Percentiles rank a stretch among this genome's conserved stretches.
Evolutionary conservation across 2,329 filamentous ascomycete genomes (phyloP).

Genomic region (Alternaria gansuensis): DNA sequence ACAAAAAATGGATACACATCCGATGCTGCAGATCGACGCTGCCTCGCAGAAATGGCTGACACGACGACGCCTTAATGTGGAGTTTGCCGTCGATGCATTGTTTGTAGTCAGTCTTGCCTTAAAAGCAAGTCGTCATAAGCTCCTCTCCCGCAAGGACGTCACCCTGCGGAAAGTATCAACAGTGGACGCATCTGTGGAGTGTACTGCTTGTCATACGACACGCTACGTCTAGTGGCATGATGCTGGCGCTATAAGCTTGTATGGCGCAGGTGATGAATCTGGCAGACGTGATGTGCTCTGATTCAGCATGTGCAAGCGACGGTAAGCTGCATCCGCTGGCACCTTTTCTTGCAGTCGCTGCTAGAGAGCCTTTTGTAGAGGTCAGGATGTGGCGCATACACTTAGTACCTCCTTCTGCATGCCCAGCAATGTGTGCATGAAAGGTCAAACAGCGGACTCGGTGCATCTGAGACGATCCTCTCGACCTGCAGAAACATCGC

Average conservation of each 20-base stretch:
- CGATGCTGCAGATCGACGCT: slow-evolving; percentile 44
- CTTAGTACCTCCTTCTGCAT: slow-evolving; percentile 5
- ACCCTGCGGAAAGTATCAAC: slow-evolving; percentile 30
- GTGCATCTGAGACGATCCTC: slow-evolving; percentile 36
- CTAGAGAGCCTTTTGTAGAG: slow-evolving; percentile 15
- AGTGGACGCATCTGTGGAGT: slow-evolving; percentile 22
- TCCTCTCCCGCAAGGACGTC: slow-evolving; percentile 25
- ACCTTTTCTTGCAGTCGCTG: slow-evolving; percentile 19
- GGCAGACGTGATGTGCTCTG: slow-evolving; percentile 36
- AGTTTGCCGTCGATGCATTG: slow-evolving; percentile 25
- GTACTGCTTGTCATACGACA: slow-evolving; percentile 29
- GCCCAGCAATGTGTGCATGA: slow-evolving; percentile 25
- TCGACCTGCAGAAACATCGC: slow-evolving; percentile 27
- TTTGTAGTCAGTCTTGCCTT: slow-evolving; percentile 15
- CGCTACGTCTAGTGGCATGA: slow-evolving; percentile 30
- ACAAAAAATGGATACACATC: slow-evolving; percentile 24
- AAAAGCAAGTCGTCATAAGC: slow-evolving; percentile 22
- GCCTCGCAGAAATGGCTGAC: slow-evolving; percentile 47
- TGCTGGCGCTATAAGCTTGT: slow-evolving; percentile 29
- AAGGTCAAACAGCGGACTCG: slow-evolving; percentile 43
- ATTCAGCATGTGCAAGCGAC: slow-evolving; percentile 22
- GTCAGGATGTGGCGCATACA: slow-evolving; percentile 11
- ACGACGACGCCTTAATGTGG: slow-evolving; percentile 26
- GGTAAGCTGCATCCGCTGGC: slow-evolving; percentile 33
- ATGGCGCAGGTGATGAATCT: slow-evolving; percentile 35